Base-by-base conservation (phyloP, 371 early-diverging fungal species). In the Ordospora pajunii region DNA sequence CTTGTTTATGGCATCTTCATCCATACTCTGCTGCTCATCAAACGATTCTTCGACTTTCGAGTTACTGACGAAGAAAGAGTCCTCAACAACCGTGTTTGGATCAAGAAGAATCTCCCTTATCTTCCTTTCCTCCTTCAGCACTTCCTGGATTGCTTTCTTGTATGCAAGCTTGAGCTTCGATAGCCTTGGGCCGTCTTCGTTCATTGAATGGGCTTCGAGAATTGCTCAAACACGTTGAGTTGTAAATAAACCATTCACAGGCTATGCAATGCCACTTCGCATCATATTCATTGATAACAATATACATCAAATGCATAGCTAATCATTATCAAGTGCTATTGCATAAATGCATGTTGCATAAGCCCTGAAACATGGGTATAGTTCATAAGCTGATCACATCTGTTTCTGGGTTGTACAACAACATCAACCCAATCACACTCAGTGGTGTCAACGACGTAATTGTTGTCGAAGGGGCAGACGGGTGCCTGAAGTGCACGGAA, bases 401-500 rank as follows among this genome's bases (percentile, higher is more conserved):
- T 11, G 91, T 95, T 37, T 88, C 90, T 75, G 90, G 89, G 75
- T 90, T 97, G 81, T 96, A 95, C 87, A 92, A 89, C 73, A 94
- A 93, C 78, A 89, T 96, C 65, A 97, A 97, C 82, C 96, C 96
- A 2, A 88, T 95, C 0, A 96, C 96, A 0, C 88, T 97, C 32
- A 92, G 93, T 11, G 98, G 98, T 40, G 95, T 96, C 43, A 95
- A 95, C 83, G 98, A 97, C 84, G 89, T 97, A 53, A 89, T 97
- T 8, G 95, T 94, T 11, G 91, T 94, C 11, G 89, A 93, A 80
- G 89, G 88, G 76, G 86, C 89, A 80, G 94, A 93, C 17, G 77
- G 80, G 6, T 88, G 88, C 32, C 84, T 93, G 27, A 84, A 87
- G 9, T 92, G 94, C 81, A 92, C 94, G 7, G 95, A 96, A 2